Base-by-base conservation (phyloP, 1,139 yeast species). In the Saccharomyces uvarum region DNA sequence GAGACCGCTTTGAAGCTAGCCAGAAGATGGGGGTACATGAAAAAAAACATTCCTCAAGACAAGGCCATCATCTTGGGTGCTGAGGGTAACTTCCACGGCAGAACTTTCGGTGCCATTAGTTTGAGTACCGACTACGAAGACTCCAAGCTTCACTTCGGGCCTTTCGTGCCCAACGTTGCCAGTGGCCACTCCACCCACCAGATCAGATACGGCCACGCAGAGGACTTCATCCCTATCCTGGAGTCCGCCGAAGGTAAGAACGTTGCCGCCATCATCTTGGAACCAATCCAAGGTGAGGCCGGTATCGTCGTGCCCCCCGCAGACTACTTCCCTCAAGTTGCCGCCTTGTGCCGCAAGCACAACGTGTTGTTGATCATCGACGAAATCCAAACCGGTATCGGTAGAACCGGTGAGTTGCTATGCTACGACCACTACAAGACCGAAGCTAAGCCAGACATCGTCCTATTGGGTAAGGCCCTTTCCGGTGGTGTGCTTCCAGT, bases 221-320 rank as follows among this genome's bases (percentile, higher is more conserved):
- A 82, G 69, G 98, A 91, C 69, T 82, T 91, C 55, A 95, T 89
- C 73, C 78, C 78, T 67, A 97, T 96, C 1, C 84, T 89, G 68
- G 76, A 78, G 63, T 82, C 82, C 57, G 24, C 44, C 16, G 93
- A 95, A 31, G 97, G 97, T 60, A 95, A 88, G 72, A 86, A 84
- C 70, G 83, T 91, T 62, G 96, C 97, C 48, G 98, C 97, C 47
- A 83, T 91, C 62, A 76, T 91, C 62, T 82, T 91, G 63, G 99
- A 91, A 75, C 98, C 98, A 59, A 91, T 91, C 67, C 99, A 91
- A 74, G 99, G 99, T 71, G 99, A 91, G 73, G 99, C 99, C 41
- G 99, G 98, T 65, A 91, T 91, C 63, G 95, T 91, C 42, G 97
- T 91, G 28, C 98, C 98, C 54, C 95, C 95, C 61, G 75, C 73